Evolutionary conservation across 495 filamentous ascomycete species (phyloP).

Genomic region (Penicillium tannophilum): DNA sequence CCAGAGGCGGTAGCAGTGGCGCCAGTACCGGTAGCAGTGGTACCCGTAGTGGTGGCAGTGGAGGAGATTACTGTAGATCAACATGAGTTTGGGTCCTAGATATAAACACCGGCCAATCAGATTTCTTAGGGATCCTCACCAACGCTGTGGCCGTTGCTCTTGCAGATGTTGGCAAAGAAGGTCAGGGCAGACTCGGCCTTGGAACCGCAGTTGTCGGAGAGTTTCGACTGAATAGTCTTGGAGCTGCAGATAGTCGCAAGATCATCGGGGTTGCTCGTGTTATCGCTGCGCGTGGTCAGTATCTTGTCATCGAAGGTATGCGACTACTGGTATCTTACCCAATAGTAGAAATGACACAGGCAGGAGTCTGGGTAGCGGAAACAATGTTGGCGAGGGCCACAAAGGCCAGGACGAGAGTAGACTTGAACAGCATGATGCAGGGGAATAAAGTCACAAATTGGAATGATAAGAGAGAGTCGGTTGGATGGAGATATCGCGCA

Average conservation of each 20-base stretch:
- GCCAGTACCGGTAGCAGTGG: slow-evolving; percentile 19
- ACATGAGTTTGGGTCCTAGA: neutral
- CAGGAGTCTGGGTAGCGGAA: slow-evolving; percentile 29
- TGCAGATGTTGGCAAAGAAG: slow-evolving; percentile 36
- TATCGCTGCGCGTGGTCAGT: slow-evolving; percentile 25
- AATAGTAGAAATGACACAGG: slow-evolving; percentile 40
- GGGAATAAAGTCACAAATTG: slow-evolving; percentile 13
- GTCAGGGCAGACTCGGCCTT: slow-evolving; percentile 33
- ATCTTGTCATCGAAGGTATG: neutral
- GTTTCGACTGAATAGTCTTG: slow-evolving; percentile 32
- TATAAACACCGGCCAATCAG: neutral
- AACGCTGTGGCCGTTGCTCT: slow-evolving; percentile 35
- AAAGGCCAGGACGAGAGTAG: slow-evolving; percentile 34
- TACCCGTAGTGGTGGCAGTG: slow-evolving; percentile 16
- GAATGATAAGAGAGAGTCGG: slow-evolving; percentile 15
- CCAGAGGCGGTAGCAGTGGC: slow-evolving; percentile 22
- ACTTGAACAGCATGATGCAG: slow-evolving; percentile 42
- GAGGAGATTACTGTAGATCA: slow-evolving; percentile 1
- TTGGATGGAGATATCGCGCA: slow-evolving; percentile 26
- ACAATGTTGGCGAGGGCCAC: slow-evolving; percentile 41
- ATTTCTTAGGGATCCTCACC: slow-evolving; percentile 29
- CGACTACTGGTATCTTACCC: slow-evolving; percentile 28
- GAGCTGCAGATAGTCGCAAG: slow-evolving; percentile 35
- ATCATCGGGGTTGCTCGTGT: slow-evolving; percentile 34
- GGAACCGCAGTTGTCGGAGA: slow-evolving; percentile 33